Conservation (phyloP, 441 rosid species). For the Populus hybrid region DNA sequence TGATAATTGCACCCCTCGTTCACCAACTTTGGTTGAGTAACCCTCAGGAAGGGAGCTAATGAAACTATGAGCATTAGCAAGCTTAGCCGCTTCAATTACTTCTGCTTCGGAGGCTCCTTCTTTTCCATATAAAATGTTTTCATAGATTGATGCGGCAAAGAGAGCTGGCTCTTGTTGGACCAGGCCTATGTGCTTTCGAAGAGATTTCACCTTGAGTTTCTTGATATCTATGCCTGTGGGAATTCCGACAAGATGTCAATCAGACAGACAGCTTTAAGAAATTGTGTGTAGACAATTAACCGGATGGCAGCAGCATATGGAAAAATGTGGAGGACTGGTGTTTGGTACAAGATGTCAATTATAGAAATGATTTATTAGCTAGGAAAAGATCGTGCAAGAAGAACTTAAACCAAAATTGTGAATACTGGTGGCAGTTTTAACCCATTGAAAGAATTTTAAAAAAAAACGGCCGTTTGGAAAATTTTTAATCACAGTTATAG, state of each 20-base stretch:
- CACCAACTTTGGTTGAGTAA: conserved; percentile 74
- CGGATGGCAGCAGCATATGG: too few relatives aligned
- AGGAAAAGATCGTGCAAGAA: not conserved
- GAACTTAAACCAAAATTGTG: not conserved
- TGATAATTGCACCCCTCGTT: conserved; percentile 84
- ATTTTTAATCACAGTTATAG: not conserved
- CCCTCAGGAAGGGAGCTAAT: conserved; percentile 84
- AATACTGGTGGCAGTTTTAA: not conserved
- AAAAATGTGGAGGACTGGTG: not conserved
- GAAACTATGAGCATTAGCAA: conserved; percentile 76
- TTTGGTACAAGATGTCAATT: not conserved
- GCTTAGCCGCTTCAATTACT: conserved; percentile 77
- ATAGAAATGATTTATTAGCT: not conserved
- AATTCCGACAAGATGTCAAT: not conserved
- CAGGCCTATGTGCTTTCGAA: conserved; percentile 73
- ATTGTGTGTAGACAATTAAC: too few relatives aligned
- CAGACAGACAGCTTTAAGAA: not conserved
- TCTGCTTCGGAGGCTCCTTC: conserved; percentile 74
- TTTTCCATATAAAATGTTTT: conserved; percentile 79
- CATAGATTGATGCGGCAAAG: conserved; percentile 73
- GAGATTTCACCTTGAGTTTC: conserved; percentile 58
- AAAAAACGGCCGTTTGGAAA: not conserved
- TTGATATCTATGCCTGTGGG: conserved; percentile 61
- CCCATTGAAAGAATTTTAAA: not conserved
- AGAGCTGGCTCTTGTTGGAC: conserved; percentile 95